phyloP scores from a whole-genome alignment of 495 filamentous ascomycete genomes.

The Neurospora sublineolata region DNA sequence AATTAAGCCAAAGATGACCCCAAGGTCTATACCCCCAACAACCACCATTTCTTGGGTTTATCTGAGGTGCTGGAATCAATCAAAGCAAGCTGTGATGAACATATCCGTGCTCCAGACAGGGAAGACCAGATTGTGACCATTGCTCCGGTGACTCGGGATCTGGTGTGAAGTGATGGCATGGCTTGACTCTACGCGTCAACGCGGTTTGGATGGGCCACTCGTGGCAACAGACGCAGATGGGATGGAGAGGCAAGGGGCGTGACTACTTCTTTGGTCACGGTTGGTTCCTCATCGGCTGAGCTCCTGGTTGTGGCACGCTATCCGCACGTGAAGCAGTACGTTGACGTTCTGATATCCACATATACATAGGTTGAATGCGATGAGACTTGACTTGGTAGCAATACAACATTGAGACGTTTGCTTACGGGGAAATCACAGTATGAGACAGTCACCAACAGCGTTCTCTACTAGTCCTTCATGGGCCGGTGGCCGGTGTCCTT shows the following conservation, averaged over 20 bases:
- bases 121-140: background rate
- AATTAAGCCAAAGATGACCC: conserved; percentile 25
- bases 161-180: background rate
- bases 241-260: background rate
- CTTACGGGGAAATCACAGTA: background rate
- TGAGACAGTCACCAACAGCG: background rate
- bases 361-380: background rate
- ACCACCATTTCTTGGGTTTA: background rate
- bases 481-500: background rate
- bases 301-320: background rate
- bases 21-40: conserved; percentile 7
- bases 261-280: background rate
- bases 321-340: background rate
- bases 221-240: background rate
- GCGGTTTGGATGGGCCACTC: background rate
- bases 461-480: background rate
- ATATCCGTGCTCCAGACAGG: background rate
- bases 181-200: background rate
- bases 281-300: background rate
- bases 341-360: background rate
- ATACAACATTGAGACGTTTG: background rate
- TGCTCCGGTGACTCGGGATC: background rate
- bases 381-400: background rate
- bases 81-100: background rate
- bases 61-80: background rate